A percentile compares a stretch with the other conserved stretches of the same genome.
These are phyloP conservation scores for Cichorium intybus DNA, from an alignment of 140 eudicot genomes.

Conservation along the genomic window DNA sequence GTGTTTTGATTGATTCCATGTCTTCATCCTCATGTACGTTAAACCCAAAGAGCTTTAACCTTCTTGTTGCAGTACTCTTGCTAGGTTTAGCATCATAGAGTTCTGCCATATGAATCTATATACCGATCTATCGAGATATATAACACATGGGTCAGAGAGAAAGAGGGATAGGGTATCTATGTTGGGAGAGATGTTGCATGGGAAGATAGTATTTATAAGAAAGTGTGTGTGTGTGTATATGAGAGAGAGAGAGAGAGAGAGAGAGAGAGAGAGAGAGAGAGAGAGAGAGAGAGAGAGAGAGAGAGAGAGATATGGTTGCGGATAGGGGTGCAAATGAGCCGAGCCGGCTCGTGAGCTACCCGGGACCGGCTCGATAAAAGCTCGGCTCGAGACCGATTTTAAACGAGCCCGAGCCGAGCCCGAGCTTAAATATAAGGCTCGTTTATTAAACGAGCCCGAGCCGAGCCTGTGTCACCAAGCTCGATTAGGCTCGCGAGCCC, in stretches of 20 bases:
- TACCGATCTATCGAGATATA: background rate
- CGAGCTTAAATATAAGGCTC: too few species aligned
- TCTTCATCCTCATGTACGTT: constrained; percentile 47
- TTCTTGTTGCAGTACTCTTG: constrained; percentile 13
- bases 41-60: constrained; percentile 73
- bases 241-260: too few species aligned
- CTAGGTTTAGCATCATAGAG: constrained; percentile 34
- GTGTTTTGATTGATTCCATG: constrained; percentile 32
- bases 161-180: constrained; percentile 1
- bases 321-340: too few species aligned
- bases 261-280: too few species aligned
- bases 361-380: too few species aligned
- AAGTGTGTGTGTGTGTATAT: background rate
- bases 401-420: too few species aligned
- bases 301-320: background rate
- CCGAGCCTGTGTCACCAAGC: too few species aligned
- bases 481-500: too few species aligned
- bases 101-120: constrained; percentile 27
- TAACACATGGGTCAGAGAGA: background rate
- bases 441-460: too few species aligned
- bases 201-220: constrained; percentile 43
- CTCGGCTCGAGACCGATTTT: too few species aligned
- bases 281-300: too few species aligned
- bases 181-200: constrained; percentile 35
- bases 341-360: too few species aligned